phyloP scores from a whole-genome alignment of 2,329 filamentous ascomycete genomes.

The Pseudogymnoascus destructans region DNA sequence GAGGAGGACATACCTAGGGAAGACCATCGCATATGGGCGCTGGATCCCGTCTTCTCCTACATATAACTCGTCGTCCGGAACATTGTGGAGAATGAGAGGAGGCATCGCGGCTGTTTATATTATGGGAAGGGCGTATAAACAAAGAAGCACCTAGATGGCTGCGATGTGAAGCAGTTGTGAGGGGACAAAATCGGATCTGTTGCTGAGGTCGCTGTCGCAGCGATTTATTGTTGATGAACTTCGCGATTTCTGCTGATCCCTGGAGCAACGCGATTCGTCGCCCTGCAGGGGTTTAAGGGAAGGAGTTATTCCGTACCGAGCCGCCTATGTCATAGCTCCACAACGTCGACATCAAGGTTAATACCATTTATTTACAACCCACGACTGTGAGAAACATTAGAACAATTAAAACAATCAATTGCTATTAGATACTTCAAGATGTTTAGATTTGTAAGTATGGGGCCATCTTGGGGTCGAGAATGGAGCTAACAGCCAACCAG shows the following conservation, averaged over 20 bases:
- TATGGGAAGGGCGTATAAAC: neutral
- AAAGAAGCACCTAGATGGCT: neutral
- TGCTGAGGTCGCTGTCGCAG: slow-evolving; percentile 1
- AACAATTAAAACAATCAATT: neutral
- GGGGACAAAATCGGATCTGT: neutral
- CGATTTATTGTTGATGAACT: slow-evolving; percentile 25
- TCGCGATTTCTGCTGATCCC: slow-evolving; percentile 10
- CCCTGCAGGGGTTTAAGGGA: slow-evolving; percentile 6
- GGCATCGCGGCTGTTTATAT: slow-evolving; percentile 34
- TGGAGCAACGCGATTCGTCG: slow-evolving; percentile 1
- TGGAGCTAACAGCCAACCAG: slow-evolving; percentile 30
- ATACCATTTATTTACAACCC: neutral
- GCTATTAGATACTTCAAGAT: slow-evolving; percentile 19
- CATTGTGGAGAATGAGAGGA: slow-evolving; percentile 54
- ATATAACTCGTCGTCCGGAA: slow-evolving; percentile 55
- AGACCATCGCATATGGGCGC: slow-evolving; percentile 53
- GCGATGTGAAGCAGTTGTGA: neutral
- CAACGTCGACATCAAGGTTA: slow-evolving; percentile 1
- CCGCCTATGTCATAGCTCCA: slow-evolving; percentile 9
- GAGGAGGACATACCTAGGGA: slow-evolving; percentile 40
- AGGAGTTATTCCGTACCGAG: slow-evolving; percentile 8
- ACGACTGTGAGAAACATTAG: neutral
- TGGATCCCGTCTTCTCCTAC: slow-evolving; percentile 51
- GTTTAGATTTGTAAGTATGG: slow-evolving; percentile 26
- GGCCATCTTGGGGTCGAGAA: neutral